phyloP scores from a whole-genome alignment of 495 filamentous ascomycete species.

The Penicillium simplicissimum region DNA sequence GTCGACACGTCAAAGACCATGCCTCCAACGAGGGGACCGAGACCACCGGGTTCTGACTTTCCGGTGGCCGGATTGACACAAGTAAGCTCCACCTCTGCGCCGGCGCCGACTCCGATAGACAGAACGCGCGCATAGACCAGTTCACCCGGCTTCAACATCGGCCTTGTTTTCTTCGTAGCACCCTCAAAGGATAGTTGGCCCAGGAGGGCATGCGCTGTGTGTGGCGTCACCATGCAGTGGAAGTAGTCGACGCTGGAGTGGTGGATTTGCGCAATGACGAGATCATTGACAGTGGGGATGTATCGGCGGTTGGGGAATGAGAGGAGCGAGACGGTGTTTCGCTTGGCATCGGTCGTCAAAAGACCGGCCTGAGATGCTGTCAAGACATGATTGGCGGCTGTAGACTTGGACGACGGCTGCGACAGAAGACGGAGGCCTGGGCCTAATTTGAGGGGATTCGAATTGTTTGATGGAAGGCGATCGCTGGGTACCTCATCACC shows the following conservation, averaged over 20 bases:
- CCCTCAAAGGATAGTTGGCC: constrained; percentile 88
- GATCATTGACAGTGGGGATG: constrained; percentile 71
- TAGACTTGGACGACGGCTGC: constrained; percentile 27
- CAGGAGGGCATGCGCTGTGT: constrained; percentile 73
- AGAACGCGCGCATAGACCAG: constrained; percentile 84
- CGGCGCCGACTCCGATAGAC: constrained; percentile 64
- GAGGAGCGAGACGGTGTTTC: constrained; percentile 56
- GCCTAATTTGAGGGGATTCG: constrained; percentile 75
- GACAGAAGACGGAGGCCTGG: constrained; percentile 67
- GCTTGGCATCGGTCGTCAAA: constrained; percentile 70
- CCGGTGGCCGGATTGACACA: constrained; percentile 86
- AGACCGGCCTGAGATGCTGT: constrained; percentile 77
- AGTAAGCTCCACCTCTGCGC: constrained; percentile 86
- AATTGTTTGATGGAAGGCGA: constrained; percentile 60
- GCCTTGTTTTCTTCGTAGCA: constrained; percentile 88
- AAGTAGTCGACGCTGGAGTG: constrained; percentile 74
- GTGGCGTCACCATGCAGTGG: constrained; percentile 67
- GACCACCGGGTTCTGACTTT: constrained; percentile 81
- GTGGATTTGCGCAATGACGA: constrained; percentile 81
- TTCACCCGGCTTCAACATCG: constrained; percentile 68
- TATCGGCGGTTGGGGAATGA: constrained; percentile 61
- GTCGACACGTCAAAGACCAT: constrained; percentile 83
- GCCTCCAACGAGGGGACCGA: constrained; percentile 82
- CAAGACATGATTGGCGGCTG: constrained; percentile 47
- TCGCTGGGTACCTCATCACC: constrained; percentile 69